Evolutionary conservation across 768 basidiomycete genomes (phyloP).

Genomic region (Amanita exitialis): DNA sequence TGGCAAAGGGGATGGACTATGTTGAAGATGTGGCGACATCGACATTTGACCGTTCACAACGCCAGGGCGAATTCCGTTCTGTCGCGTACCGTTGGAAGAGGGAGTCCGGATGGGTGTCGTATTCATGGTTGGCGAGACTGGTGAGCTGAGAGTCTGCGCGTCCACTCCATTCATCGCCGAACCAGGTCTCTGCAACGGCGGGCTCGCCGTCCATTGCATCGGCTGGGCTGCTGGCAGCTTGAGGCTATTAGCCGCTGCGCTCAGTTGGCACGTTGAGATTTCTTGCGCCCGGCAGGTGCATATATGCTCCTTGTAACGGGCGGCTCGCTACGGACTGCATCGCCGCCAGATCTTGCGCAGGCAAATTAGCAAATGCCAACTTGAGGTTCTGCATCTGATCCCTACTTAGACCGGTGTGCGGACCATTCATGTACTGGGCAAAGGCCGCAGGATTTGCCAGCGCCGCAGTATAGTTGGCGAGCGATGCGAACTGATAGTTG

Average conservation of each 20-base stretch:
- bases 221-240: slow-evolving; percentile 31
- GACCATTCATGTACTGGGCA: slow-evolving; percentile 24
- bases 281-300: slow-evolving; percentile 27
- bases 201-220: slow-evolving; percentile 26
- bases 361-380: slow-evolving; percentile 37
- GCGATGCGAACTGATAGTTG: slow-evolving; percentile 40
- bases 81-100: slow-evolving; percentile 49
- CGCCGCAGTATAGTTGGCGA: slow-evolving; percentile 22
- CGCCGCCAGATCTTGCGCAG: slow-evolving; percentile 27
- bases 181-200: slow-evolving; percentile 22
- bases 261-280: slow-evolving; percentile 30
- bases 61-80: slow-evolving; percentile 20
- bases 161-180: slow-evolving; percentile 25
- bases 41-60: slow-evolving; percentile 30
- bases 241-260: slow-evolving; percentile 21
- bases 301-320: slow-evolving; percentile 23
- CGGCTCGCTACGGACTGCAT: slow-evolving; percentile 23
- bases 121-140: slow-evolving; percentile 27
- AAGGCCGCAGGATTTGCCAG: slow-evolving; percentile 26
- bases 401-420: slow-evolving; percentile 30
- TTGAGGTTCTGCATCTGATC: slow-evolving; percentile 58
- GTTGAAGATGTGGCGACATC: slow-evolving; percentile 42
- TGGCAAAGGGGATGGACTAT: slow-evolving; percentile 35
- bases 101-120: slow-evolving; percentile 35
- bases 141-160: slow-evolving; percentile 15